Percentiles rank a stretch among this genome's conserved stretches.
These are phyloP conservation scores for Lepiota brunneoincarnata DNA, from an alignment of 768 basidiomycete species.

Conservation along the genomic window DNA sequence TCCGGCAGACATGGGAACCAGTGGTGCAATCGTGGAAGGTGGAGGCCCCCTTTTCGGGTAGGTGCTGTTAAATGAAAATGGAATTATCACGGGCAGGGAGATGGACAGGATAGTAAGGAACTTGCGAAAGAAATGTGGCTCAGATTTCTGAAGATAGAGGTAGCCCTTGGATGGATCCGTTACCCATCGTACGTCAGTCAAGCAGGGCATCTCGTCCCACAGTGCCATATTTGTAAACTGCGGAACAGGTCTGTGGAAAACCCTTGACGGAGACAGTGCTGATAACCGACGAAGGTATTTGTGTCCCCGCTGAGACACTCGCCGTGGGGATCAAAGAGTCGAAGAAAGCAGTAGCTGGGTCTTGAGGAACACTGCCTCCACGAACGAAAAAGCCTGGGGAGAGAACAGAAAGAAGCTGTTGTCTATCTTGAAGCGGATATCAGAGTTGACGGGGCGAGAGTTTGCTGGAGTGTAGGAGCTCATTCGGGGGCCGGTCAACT, in stretches of 20 bases:
- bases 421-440: constrained; percentile 7
- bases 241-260: constrained; percentile 1
- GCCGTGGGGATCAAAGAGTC: background rate
- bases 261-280: background rate
- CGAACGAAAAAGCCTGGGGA: background rate
- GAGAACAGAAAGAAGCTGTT: background rate
- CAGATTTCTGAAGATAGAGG: background rate
- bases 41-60: background rate
- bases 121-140: background rate
- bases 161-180: background rate
- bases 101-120: background rate
- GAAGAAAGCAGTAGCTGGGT: background rate
- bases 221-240: constrained; percentile 6
- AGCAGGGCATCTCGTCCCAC: constrained; percentile 2
- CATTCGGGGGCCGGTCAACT: background rate
- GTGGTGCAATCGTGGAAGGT: background rate
- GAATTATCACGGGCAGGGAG: background rate
- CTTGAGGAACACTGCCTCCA: background rate
- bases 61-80: background rate
- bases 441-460: background rate
- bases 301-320: background rate
- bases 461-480: background rate
- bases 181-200: background rate
- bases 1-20: constrained; percentile 3
- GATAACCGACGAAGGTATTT: constrained; percentile 6